Base-by-base conservation (phyloP, 345 rosid genomes). In the Noccaea caerulescens region DNA sequence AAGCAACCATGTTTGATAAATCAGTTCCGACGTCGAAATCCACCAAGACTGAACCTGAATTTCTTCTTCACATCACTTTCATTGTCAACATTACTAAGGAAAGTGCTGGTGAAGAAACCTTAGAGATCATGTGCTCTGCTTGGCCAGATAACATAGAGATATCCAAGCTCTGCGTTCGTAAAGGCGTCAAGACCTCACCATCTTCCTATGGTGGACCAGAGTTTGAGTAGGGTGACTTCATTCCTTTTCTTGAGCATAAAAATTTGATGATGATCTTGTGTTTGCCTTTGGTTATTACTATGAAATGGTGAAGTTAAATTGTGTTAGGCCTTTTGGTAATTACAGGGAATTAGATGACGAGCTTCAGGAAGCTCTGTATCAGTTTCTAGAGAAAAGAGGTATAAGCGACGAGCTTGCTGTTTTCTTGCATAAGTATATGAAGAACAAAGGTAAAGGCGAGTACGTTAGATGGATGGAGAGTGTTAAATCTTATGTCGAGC, bases 1-100 rank as follows among this genome's bases (percentile, higher is more conserved):
- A 91, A 81, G 96, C 89, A 38, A 93, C 95, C 46, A 84, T 91
- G 90, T 85, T 91, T 76, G 95, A 91, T 78, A 91, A 77, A 55
- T 83, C 84, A 5, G 39, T 84, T 72, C 84, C 95, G 1, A 20
- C 71, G 13, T 51, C 87, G 12, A 77, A 80, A 68, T 58, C 82
- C 6, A 78, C 60, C 16, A 80, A 41, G 4, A 72, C 58, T 8
- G 60, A 65, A 23, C 82, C 76, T 44, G 83, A 79, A 18, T 81
- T 69, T 14, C 39, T 77, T 30, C 90, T 86, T 80, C 93, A 86
- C 82, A 81, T 91, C 44, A 85, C 93, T 58, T 78, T 91, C 66
- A 30, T 77, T 58, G 89, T 91, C 76, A 86, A 72, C 79, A 84
- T 93, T 78, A 73, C 85, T 3, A 91, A 93, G 76, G 84, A 66